Percentiles rank a stretch among this genome's conserved stretches.
Conservation (phyloP, 2,329 filamentous ascomycete genomes). For the Paracamarosporium sp. region DNA sequence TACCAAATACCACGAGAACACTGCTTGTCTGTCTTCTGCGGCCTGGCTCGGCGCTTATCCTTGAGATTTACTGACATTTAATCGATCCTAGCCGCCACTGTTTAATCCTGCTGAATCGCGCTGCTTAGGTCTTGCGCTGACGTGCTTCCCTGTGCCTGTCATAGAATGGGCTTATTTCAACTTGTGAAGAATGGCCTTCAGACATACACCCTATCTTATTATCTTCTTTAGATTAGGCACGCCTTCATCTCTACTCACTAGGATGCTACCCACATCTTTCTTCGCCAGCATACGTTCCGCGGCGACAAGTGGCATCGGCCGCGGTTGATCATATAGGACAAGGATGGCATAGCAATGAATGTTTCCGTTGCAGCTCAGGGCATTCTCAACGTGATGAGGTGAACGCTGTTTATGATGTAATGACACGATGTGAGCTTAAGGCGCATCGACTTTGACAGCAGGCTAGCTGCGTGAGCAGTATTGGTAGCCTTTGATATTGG, state of each 20-base stretch:
- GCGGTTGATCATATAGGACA: not conserved
- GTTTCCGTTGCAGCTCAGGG: constrained; percentile 1
- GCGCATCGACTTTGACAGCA: not conserved
- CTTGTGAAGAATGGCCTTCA: too few species aligned
- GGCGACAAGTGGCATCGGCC: not conserved
- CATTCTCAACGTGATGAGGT: not conserved
- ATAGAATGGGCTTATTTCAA: too few species aligned
- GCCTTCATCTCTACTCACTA: not conserved
- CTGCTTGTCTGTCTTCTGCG: too few species aligned
- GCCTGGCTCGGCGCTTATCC: too few species aligned
- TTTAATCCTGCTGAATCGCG: too few species aligned
- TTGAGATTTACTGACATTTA: too few species aligned
- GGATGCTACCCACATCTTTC: constrained; percentile 1
- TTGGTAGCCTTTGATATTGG: not conserved
- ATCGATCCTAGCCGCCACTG: too few species aligned
- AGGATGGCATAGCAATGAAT: not conserved
- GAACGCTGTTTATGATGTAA: not conserved
- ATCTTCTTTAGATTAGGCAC: too few species aligned
- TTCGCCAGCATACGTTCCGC: not conserved
- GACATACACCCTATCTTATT: too few species aligned
- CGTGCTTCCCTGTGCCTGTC: too few species aligned
- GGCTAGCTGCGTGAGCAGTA: not conserved
- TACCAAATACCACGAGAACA: too few species aligned
- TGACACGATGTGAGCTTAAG: not conserved
- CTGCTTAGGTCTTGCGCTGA: too few species aligned